These are phyloP conservation scores for Pisolithus sp. DNA, from an alignment of 768 basidiomycete genomes.

Conservation along the genomic window DNA sequence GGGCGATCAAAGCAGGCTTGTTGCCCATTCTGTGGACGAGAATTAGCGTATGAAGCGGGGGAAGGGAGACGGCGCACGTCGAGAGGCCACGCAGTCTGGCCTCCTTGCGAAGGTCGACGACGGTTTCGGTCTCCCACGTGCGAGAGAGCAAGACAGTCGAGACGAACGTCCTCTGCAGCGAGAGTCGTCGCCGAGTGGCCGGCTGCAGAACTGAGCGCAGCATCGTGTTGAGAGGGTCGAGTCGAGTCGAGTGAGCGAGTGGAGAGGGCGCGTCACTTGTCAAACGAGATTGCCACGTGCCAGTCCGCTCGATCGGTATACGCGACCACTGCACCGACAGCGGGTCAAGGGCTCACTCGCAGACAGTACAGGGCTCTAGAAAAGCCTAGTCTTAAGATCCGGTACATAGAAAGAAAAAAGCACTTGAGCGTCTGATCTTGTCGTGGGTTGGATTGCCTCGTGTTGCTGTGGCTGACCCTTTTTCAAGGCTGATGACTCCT, in stretches of 20 bases:
- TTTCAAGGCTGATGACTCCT: constrained; percentile 24
- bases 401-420: too few relatives aligned
- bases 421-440: constrained; percentile 6
- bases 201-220: constrained; percentile 18
- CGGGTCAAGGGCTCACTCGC: neutral
- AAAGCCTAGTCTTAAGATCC: too few relatives aligned
- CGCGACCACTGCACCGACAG: too few relatives aligned
- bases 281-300: too few relatives aligned
- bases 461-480: constrained; percentile 44
- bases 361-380: too few relatives aligned
- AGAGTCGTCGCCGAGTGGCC: neutral
- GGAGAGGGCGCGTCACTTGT: too few relatives aligned
- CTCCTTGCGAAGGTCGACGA: constrained; percentile 46
- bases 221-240: too few relatives aligned
- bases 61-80: constrained; percentile 35
- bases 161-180: constrained; percentile 33
- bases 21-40: constrained; percentile 42
- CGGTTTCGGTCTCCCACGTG: constrained; percentile 48
- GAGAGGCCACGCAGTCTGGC: constrained; percentile 51
- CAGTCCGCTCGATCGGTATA: too few relatives aligned
- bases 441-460: constrained; percentile 53
- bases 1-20: constrained; percentile 50
- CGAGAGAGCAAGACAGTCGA: constrained; percentile 53
- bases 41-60: too few relatives aligned
- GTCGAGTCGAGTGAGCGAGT: neutral